Conservation (phyloP, 1,284 basidiomycete genomes). For the Athelia sp. region DNA sequence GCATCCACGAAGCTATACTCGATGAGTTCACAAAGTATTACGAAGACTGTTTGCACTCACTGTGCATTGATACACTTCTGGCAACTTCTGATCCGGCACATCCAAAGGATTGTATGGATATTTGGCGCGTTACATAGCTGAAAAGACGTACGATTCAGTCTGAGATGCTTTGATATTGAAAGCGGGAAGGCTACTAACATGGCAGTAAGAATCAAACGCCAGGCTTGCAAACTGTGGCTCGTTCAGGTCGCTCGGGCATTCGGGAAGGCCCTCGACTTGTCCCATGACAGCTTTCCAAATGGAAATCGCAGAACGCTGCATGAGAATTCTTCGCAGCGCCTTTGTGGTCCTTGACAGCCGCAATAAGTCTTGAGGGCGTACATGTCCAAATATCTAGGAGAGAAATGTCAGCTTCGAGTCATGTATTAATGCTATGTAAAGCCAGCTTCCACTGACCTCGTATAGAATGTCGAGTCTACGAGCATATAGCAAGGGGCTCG, state of each 20-base stretch:
- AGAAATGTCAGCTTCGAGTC: not conserved
- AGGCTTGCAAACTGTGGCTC: not conserved
- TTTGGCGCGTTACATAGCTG: not conserved
- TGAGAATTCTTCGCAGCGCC: slow-evolving; percentile 39
- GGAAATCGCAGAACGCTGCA: slow-evolving; percentile 32
- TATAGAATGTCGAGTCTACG: not conserved
- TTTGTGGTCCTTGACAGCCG: slow-evolving; percentile 43
- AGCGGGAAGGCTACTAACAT: not conserved
- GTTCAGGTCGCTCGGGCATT: slow-evolving; percentile 23
- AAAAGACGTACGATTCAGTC: not conserved
- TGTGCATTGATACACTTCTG: not conserved
- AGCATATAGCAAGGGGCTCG: too few relatives aligned
- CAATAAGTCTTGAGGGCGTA: slow-evolving; percentile 43
- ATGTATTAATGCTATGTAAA: not conserved
- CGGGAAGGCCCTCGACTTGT: slow-evolving; percentile 35
- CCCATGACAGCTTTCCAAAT: slow-evolving; percentile 42
- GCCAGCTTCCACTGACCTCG: not conserved
- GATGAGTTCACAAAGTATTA: not conserved
- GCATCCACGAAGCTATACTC: not conserved
- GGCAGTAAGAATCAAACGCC: not conserved
- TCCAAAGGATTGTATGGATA: not conserved
- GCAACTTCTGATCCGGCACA: not conserved
- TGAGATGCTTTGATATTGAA: not conserved
- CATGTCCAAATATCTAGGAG: slow-evolving; percentile 40
- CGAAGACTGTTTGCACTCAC: not conserved